A percentile compares a stretch with the other conserved stretches of the same genome.
These are phyloP conservation scores for Phytophthora syringae DNA, from an alignment of 352 stramenopile species.

Conservation along the genomic window DNA sequence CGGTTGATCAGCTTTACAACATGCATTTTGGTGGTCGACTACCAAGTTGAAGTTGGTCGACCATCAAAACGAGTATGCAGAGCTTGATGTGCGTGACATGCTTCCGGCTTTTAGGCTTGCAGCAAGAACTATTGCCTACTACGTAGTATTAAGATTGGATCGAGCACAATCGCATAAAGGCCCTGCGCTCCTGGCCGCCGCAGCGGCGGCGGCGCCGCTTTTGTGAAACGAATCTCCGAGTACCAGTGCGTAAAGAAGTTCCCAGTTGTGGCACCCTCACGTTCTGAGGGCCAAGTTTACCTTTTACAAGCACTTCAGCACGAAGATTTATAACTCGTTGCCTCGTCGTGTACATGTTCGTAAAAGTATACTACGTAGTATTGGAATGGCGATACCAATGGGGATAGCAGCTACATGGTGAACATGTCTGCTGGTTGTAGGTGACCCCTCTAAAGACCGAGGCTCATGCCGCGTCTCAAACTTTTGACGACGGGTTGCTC, in stretches of 20 bases:
- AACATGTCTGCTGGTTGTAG: no score
- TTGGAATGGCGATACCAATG: no score
- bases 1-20: no score
- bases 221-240: conserved; percentile 1
- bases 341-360: no score
- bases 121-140: conserved; percentile 8
- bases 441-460: no score
- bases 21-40: neutral
- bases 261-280: conserved; percentile 16
- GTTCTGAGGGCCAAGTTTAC: neutral
- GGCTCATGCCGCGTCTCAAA: no score
- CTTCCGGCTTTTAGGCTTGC: conserved; percentile 11
- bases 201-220: no score
- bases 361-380: neutral
- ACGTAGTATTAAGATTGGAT: conserved; percentile 4
- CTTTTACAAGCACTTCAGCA: no score
- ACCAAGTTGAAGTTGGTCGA: conserved; percentile 1
- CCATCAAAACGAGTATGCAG: conserved; percentile 7
- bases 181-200: neutral
- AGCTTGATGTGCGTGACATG: conserved; percentile 17
- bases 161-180: conserved; percentile 4
- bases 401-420: no score
- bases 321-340: no score
- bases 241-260: neutral
- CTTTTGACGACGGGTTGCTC: no score